Base-by-base conservation (phyloP, 2,329 filamentous ascomycete species). In the Fusarium sp. region DNA sequence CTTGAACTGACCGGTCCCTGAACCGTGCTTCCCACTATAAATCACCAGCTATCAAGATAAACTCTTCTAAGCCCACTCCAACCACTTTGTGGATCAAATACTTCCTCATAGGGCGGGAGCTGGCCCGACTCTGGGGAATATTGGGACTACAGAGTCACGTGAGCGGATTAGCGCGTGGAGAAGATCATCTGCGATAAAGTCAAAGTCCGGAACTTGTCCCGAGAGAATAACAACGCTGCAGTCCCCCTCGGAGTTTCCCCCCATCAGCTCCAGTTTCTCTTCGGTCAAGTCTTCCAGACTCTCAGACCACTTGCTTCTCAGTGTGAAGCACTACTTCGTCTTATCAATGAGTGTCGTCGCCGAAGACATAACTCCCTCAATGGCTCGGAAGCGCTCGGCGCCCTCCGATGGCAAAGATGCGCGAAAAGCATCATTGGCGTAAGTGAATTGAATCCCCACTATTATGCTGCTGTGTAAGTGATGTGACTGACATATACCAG, bases 351-450 rank as follows among this genome's bases (percentile, higher is more conserved):
- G 57, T 44, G 44, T 49, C 27, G 42, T 59, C 53, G 49, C 64
- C 27, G 58, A 65, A 61, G 61, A 63, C 29, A 61, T 67, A 48
- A 57, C 70, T 41, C 68, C 62, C 44, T 41, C 68, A 46, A 69
- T 75, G 64, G 71, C 72, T 70, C 73, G 73, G 63, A 65, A 65
- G 37, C 73, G 73, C 57, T 66, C 69, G 69, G 61, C 64, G n/a
- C 60, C 64, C 41, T 49, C 65, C 41, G 67, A 53, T 18, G 63
- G 61, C 41, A 75, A 75, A 62, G 73, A 75, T 60, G 61, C 69
- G 6, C 73, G 73, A 16, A 75, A 75, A 53, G 65, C 71, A 55
- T 70, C 73, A 45, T 71, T 74, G 64, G 73, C 73, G 73, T 75
- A 66, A 64, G 73, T 57, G n/a, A 32, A 66, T 16, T 24, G 9